phyloP scores from a whole-genome alignment of 2,329 filamentous ascomycete species.

The Sphaerulina populicola region DNA sequence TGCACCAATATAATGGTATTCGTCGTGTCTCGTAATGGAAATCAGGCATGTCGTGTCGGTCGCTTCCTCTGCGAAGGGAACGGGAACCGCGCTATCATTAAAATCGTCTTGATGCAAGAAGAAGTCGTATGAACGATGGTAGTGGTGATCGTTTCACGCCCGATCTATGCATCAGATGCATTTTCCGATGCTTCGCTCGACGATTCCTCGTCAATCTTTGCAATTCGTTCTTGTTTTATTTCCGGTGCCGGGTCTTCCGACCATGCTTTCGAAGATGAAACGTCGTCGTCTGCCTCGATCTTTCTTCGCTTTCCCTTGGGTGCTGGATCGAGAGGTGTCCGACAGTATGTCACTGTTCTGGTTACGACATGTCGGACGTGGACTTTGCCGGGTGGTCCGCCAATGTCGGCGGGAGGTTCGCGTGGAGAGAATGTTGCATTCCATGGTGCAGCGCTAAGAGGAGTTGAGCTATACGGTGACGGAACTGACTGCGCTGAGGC shows the following conservation, averaged over 20 bases:
- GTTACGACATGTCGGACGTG: slow-evolving; percentile 84
- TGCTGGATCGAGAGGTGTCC: slow-evolving; percentile 65
- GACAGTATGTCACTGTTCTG: slow-evolving; percentile 84
- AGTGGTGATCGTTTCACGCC: neutral
- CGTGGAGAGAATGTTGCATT: slow-evolving; percentile 54
- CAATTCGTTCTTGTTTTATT: slow-evolving; percentile 23
- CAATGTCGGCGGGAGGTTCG: slow-evolving; percentile 45
- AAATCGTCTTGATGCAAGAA: slow-evolving; percentile 3
- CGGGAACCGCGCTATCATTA: neutral
- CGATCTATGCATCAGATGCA: slow-evolving; percentile 3
- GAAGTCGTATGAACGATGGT: neutral
- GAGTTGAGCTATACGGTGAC: slow-evolving; percentile 60
- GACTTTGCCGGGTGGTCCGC: slow-evolving; percentile 40
- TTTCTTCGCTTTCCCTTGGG: slow-evolving; percentile 90
- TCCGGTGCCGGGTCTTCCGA: slow-evolving; percentile 13
- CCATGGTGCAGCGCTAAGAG: slow-evolving; percentile 32
- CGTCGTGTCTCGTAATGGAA: slow-evolving; percentile 19
- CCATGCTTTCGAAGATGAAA: slow-evolving; percentile 14
- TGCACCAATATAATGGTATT: slow-evolving; percentile 9
- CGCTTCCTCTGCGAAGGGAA: neutral
- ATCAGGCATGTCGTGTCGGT: neutral
- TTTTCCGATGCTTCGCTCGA: slow-evolving; percentile 8
- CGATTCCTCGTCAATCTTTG: slow-evolving; percentile 14
- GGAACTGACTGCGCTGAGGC: slow-evolving; percentile 36
- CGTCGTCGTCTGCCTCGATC: slow-evolving; percentile 38